Conservation (phyloP, 768 basidiomycete species). For the Cystobasidium onofrii region DNA sequence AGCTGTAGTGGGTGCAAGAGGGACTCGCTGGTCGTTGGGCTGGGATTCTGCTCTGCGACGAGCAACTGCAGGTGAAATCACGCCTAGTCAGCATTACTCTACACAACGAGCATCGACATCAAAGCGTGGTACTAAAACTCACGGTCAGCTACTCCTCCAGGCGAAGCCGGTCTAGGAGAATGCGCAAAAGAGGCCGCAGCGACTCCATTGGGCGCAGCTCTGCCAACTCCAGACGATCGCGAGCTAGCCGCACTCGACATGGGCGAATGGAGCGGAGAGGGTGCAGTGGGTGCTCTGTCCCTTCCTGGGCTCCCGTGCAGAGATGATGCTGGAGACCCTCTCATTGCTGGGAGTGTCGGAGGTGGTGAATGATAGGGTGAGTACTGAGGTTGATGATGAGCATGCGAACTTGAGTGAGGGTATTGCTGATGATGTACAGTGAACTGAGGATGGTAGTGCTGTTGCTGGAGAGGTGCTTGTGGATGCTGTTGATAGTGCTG, state of each 20-base stretch:
- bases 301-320: not conserved
- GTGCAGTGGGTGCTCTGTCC: not conserved
- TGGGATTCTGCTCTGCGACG: conserved; percentile 4
- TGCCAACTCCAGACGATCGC: not conserved
- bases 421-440: conserved; percentile 5
- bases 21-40: not conserved
- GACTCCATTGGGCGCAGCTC: not conserved
- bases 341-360: not conserved
- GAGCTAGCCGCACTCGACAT: not conserved
- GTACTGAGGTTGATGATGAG: not conserved
- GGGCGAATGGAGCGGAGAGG: not conserved
- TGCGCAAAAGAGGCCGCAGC: not conserved
- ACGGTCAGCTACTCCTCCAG: not conserved
- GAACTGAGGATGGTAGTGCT: conserved; percentile 4
- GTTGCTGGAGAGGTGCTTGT: conserved; percentile 10
- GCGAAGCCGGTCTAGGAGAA: not conserved
- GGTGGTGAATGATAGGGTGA: not conserved
- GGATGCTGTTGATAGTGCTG: not conserved
- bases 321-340: not conserved
- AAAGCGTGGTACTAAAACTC: no score
- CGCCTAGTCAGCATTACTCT: not conserved
- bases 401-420: not conserved
- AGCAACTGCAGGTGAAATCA: not conserved
- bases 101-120: not conserved
- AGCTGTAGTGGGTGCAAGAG: not conserved